Base-by-base conservation (phyloP, 1,139 yeast genomes). In the Debaryomycetaceae sp. region DNA sequence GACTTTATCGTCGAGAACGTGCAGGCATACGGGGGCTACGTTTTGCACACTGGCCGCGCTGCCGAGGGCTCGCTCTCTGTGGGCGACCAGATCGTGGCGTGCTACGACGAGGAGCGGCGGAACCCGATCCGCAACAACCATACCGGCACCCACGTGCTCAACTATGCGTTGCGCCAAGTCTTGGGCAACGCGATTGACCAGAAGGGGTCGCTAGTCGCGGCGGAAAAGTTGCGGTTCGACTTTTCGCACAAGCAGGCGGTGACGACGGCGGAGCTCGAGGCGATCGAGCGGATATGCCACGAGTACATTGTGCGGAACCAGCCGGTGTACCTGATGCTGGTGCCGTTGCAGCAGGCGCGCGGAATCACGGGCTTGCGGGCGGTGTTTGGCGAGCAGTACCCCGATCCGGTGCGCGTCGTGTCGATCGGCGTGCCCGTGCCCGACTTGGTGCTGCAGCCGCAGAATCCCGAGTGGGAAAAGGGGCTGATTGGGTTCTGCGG, bases 381-480 rank as follows among this genome's bases (percentile, higher is more conserved):
- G 31, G 98, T 90, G 25, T 92, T 90, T 49, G 98, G 98, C 45
- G 99, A 90, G 65, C 85, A 95, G 4, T 90, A 90, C 51, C 99
- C 99, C 24, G 97, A 90, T 49, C 99, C 98, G 27, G 99, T 90
- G 22, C 77, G 98, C 53, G 98, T 90, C 43, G 96, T 90, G 32
- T 82, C 95, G 23, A 82, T 92, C 47, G 99, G 99, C 49, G 80
- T 73, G 26, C 75, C 95, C 27, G 83, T 92, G 29, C 90, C 82
- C 15, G 92, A 81, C 4, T 63, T 90, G 41, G 53, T 87, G 39
- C 63, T 68, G 8, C 65, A 77, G 42, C 95, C 97, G 41, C 41
- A 59, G 18, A 80, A 71, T 47, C 61, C 61, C 30, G 72, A 81
- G 46, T 90, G 98, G 97, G 59, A 57, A 43, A 62, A 72, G 31